Evolutionary conservation across 202 grass and related monocot species (phyloP).

Genomic region (Alloteropsis angusta): DNA sequence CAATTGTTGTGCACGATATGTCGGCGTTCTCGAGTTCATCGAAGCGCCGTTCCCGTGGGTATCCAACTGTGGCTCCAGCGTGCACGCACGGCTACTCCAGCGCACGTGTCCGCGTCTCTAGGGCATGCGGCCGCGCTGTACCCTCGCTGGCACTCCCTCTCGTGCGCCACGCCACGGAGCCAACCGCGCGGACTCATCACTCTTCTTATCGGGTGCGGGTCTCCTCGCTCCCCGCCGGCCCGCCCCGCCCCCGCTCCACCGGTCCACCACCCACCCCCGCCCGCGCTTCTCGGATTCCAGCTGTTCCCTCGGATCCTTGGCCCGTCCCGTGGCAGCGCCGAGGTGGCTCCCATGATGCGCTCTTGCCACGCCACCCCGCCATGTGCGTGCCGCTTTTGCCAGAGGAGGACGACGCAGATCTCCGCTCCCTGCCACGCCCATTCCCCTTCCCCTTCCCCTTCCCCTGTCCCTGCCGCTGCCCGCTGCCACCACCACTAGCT

Average conservation of each 20-base stretch:
- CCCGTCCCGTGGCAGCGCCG: slow-evolving; percentile 9
- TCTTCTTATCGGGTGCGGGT: neutral
- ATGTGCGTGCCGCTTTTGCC: slow-evolving; percentile 25
- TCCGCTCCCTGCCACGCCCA: neutral
- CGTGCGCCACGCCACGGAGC: neutral
- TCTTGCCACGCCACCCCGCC: slow-evolving; percentile 31
- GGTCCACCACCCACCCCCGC: neutral
- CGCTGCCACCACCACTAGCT: neutral
- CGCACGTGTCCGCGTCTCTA: slow-evolving; percentile 13
- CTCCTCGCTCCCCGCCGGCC: neutral
- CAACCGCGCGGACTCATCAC: neutral
- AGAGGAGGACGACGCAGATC: neutral
- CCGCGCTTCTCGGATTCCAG: slow-evolving; percentile 32
- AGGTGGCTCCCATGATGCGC: slow-evolving; percentile 36
- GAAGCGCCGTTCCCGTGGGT: neutral
- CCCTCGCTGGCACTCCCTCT: neutral
- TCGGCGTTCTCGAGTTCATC: neutral
- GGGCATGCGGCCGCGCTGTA: neutral
- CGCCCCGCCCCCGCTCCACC: neutral
- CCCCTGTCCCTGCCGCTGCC: neutral
- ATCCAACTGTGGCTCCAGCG: neutral
- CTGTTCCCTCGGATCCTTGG: slow-evolving; percentile 17
- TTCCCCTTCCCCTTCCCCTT: neutral
- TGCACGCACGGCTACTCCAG: neutral
- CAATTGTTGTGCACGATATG: neutral